Evolutionary conservation across 352 stramenopile species (phyloP).

Genomic region (Pythium aquatile): DNA sequence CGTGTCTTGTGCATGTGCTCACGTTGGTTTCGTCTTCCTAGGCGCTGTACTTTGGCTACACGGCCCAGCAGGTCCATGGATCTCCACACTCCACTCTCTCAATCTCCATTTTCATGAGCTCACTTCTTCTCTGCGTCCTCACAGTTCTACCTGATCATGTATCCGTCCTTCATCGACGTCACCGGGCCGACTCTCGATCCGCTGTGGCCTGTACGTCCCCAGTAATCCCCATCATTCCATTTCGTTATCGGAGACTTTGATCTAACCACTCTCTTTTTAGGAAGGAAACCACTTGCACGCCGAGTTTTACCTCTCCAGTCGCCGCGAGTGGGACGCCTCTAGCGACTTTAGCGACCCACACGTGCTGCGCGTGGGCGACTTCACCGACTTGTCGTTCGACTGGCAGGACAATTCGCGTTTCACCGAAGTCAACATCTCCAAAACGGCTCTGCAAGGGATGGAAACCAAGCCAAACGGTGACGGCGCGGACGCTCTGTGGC

Average conservation of each 20-base stretch:
- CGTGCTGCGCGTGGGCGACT: slow-evolving; percentile 45
- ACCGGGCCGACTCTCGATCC: slow-evolving; percentile 52
- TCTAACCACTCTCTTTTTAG: slow-evolving; percentile 11
- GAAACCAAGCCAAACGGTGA: slow-evolving; percentile 9
- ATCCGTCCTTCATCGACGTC: slow-evolving; percentile 51
- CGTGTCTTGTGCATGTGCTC: slow-evolving; percentile 6
- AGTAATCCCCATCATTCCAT: not conserved
- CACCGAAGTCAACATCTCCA: slow-evolving; percentile 57
- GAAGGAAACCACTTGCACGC: slow-evolving; percentile 54
- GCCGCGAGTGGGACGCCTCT: slow-evolving; percentile 39
- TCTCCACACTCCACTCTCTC: not conserved
- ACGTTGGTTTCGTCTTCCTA: slow-evolving; percentile 24
- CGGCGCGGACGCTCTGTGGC: slow-evolving; percentile 32
- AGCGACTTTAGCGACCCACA: slow-evolving; percentile 40
- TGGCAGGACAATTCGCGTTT: slow-evolving; percentile 61
- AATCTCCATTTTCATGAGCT: not conserved
- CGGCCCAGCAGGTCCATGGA: slow-evolving; percentile 40
- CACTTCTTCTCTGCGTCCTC: slow-evolving; percentile 9
- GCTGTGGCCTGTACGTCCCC: slow-evolving; percentile 46
- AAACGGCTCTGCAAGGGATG: slow-evolving; percentile 1
- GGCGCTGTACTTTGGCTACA: slow-evolving; percentile 58
- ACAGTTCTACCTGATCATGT: slow-evolving; percentile 75
- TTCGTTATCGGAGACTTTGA: not conserved
- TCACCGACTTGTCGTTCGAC: slow-evolving; percentile 62
- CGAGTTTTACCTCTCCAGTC: slow-evolving; percentile 57